phyloP scores from a whole-genome alignment of 2,329 filamentous ascomycete species.

The Phaeomoniella chlamydospora region DNA sequence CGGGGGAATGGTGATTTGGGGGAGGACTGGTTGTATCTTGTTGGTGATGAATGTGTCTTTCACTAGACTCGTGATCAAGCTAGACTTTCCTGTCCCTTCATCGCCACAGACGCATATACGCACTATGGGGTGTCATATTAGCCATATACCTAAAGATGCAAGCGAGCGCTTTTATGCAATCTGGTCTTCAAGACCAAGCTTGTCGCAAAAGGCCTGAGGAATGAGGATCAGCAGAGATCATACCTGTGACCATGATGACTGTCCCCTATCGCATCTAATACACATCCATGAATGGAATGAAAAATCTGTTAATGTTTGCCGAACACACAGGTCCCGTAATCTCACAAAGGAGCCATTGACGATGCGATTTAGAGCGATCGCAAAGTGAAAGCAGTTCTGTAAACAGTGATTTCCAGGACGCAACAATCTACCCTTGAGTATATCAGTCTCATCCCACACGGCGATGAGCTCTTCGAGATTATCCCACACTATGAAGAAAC shows the following conservation, averaged over 20 bases:
- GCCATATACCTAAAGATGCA: no score
- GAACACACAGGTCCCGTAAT: no score
- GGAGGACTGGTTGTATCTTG: conserved; percentile 89
- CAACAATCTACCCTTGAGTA: no score
- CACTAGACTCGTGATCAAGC: conserved; percentile 85
- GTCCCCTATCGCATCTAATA: neutral
- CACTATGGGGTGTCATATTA: conserved; percentile 38
- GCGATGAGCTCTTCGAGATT: no score
- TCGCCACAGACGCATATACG: conserved; percentile 95
- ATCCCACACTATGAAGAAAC: no score
- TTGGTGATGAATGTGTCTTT: conserved; percentile 93
- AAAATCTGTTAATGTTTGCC: conserved; percentile 2
- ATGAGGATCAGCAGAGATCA: neutral
- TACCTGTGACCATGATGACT: neutral
- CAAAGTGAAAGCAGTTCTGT: no score
- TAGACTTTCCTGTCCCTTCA: conserved; percentile 88
- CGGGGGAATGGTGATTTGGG: conserved; percentile 87
- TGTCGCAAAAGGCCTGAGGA: neutral
- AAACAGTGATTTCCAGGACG: no score
- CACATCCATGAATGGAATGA: conserved; percentile 1
- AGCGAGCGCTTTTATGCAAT: no score
- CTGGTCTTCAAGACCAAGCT: neutral
- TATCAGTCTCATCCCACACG: no score
- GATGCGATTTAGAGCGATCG: no score
- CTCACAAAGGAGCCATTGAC: no score